Evolutionary conservation across 2,329 filamentous ascomycete genomes (phyloP), one percentile per base, ranked within the genome.

Genomic region (Chrysoporthe austroafricana): DNA sequence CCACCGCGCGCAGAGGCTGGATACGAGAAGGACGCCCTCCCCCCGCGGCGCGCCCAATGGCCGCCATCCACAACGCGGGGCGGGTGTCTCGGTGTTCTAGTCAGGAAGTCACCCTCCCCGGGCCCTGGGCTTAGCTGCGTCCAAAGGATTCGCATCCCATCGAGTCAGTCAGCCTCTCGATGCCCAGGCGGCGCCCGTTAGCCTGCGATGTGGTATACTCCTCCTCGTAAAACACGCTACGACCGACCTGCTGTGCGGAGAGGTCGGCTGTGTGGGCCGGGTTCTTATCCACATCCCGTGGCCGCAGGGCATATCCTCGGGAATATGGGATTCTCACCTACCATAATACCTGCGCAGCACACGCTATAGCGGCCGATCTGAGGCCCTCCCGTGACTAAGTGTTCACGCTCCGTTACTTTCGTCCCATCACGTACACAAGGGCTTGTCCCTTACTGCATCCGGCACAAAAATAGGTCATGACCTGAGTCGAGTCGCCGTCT

Each of bases 191-290:
- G 26, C 26, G 26, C 26, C 52, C 52, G 52, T 57, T 18, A n/a
- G 32, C 52, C 32, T 26, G 34, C 16, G 21, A 6, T 57, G 26
- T 14, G 32, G 50, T 6, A 34, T 54, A 54, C 54, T 57, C 54
- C 54, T 57, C 54, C 54, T 57, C 18, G 54, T 57, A 57, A 57
- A 57, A 57, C 54, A 57, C 54, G 54, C 54, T 57, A 57, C 54
- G 11, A 57, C 54, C 21, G 14, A 57, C 16, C 34, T 39, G 54
- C 26, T 57, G 54, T 57, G 54, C 54, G 54, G 54, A 57, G 54
- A 57, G 32, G 32, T 39, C 54, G 34, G 54, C 54, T 34, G 16
- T 57, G 54, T 57, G 54, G 54, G 39, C 50, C 50, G 4, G 21
- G 21, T 54, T 32, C 50, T 34, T 54, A 32, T 36, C 32, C 54